These are phyloP conservation scores for Aspergillus ellipticus DNA, from an alignment of 495 filamentous ascomycete species.

Conservation along the genomic window DNA sequence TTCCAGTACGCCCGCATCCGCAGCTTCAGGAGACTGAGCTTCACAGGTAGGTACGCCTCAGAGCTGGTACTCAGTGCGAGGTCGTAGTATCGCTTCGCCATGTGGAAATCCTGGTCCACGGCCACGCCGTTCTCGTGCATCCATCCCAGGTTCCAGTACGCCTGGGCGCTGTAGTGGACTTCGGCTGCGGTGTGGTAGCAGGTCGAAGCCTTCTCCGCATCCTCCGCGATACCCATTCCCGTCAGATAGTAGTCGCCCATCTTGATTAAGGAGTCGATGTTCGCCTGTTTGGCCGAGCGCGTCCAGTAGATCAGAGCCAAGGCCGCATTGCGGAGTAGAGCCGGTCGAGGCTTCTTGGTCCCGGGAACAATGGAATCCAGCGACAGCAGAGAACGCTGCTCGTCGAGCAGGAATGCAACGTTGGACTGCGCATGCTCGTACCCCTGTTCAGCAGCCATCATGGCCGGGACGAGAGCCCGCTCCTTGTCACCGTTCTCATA, in stretches of 20 bases:
- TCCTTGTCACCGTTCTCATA: slow-evolving; percentile 85
- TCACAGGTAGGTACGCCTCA: slow-evolving; percentile 93
- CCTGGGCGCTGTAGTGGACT: slow-evolving; percentile 85
- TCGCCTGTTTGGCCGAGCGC: slow-evolving; percentile 86
- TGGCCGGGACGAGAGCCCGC: slow-evolving; percentile 74
- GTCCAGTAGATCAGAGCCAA: slow-evolving; percentile 96
- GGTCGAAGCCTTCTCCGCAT: slow-evolving; percentile 83
- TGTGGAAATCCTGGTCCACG: slow-evolving; percentile 91
- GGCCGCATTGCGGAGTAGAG: slow-evolving; percentile 63
- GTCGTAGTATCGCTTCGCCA: slow-evolving; percentile 96
- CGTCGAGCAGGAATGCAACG: slow-evolving; percentile 86
- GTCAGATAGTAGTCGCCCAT: slow-evolving; percentile 96
- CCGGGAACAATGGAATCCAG: slow-evolving; percentile 45
- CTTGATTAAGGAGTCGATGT: slow-evolving; percentile 91
- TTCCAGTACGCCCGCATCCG: slow-evolving; percentile 88
- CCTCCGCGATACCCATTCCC: slow-evolving; percentile 66
- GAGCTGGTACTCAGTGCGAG: slow-evolving; percentile 83
- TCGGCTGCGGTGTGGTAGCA: slow-evolving; percentile 93
- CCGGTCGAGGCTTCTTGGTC: slow-evolving; percentile 32
- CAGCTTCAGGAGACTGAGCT: slow-evolving; percentile 82
- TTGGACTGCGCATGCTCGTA: slow-evolving; percentile 93
- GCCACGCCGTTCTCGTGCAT: slow-evolving; percentile 98
- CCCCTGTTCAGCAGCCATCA: slow-evolving; percentile 94
- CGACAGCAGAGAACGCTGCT: slow-evolving; percentile 62
- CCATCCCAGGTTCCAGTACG: slow-evolving; percentile 96